Percentiles rank a stretch among this genome's conserved stretches.
phyloP scores from a whole-genome alignment of 768 basidiomycete species.

The Sporobolomyces pararoseus region DNA sequence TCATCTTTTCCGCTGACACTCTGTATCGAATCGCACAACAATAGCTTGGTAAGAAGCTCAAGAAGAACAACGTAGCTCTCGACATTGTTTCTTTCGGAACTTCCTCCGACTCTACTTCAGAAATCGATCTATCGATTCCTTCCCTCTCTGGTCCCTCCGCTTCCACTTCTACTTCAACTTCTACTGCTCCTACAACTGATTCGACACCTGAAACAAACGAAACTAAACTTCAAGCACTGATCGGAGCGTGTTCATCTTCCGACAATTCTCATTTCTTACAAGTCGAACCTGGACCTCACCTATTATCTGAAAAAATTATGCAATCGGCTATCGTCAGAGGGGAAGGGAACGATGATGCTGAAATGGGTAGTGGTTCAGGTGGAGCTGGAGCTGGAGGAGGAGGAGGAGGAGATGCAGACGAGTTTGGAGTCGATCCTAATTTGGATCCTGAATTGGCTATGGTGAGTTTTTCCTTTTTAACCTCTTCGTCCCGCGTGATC shows the following conservation, averaged over 20 bases:
- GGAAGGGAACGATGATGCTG: conserved; percentile 58
- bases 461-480: conserved; percentile 58
- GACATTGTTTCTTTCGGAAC: conserved; percentile 86
- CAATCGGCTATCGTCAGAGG: conserved; percentile 75
- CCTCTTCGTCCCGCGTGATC: background rate
- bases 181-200: background rate
- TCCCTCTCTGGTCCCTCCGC: conserved; percentile 71
- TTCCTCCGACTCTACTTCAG: conserved; percentile 59
- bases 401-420: conserved; percentile 60
- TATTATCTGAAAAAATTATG: conserved; percentile 73
- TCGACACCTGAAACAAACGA: conserved; percentile 60
- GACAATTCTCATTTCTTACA: conserved; percentile 86
- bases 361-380: conserved; percentile 52
- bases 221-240: conserved; percentile 68
- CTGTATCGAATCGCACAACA: too few relatives aligned
- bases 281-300: conserved; percentile 66
- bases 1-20: too few relatives aligned
- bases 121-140: conserved; percentile 81
- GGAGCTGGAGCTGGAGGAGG: conserved; percentile 51
- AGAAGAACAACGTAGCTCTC: conserved; percentile 98
- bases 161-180: conserved; percentile 20
- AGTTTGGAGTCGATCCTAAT: conserved; percentile 89
- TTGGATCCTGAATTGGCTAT: conserved; percentile 95
- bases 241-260: conserved; percentile 71
- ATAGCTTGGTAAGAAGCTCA: conserved; percentile 90